Evolutionary conservation across 495 filamentous ascomycete species (phyloP), one percentile per base, ranked within the genome.

Genomic region (Apodospora peruviana): DNA sequence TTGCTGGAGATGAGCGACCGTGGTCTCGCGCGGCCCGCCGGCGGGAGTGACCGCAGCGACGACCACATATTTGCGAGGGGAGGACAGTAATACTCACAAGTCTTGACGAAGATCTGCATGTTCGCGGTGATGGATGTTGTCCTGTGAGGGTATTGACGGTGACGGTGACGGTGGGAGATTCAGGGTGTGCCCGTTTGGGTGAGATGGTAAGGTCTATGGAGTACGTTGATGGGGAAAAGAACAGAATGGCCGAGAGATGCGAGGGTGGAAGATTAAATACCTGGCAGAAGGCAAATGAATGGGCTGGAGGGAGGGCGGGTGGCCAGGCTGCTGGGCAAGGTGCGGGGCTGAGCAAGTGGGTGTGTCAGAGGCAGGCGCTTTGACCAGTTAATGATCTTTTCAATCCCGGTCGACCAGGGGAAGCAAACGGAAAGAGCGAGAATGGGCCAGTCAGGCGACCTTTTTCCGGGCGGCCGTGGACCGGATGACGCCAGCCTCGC

Each of bases 41-140:
- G n/a, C n/a, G n/a, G n/a, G n/a, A n/a, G n/a, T n/a, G n/a, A n/a
- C n/a, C n/a, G n/a, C n/a, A n/a, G n/a, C n/a, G n/a, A 32, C 7
- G 7, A 14, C 27, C 27, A 32, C 27, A 7, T 7, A 32, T 32
- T 36, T 32, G 32, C 19, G 52, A 55, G 55, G 51, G 53, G 24
- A 57, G 50, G 59, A 57, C 32, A 51, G 51, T 53, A 50, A 44
- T 54, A 85, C 86, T 85, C 75, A 91, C 87, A 79, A 57, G 90
- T 95, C 84, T 95, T 95, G 57, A 96, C 90, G 73, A 96, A 96
- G 79, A 96, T 95, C 79, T 96, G 90, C 90, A 96, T 96, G 70
- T 52, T 80, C 50, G 23, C 29, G 45, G 19, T 22, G 20, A 45
- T 47, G 37, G 17, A 24, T 21, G 40, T 29, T 48, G 43, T 38